phyloP scores from a whole-genome alignment of 495 filamentous ascomycete species.

The Venustampulla echinocandica region DNA sequence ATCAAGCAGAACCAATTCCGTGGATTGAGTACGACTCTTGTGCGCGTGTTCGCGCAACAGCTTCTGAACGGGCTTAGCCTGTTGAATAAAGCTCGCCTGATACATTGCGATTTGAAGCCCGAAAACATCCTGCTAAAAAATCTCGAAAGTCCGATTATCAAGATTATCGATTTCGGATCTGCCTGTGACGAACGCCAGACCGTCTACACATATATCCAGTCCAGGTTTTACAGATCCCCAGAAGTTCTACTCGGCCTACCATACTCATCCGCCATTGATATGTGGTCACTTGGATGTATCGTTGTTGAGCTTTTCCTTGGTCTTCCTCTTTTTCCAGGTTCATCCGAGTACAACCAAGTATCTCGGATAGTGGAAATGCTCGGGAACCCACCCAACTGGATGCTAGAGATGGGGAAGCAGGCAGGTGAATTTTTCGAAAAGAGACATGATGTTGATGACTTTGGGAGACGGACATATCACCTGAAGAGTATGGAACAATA shows the following conservation, averaged over 20 bases:
- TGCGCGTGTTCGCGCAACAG: constrained; percentile 97
- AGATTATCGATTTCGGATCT: constrained; percentile 99
- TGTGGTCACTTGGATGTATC: constrained; percentile 99
- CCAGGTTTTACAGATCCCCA: constrained; percentile 93
- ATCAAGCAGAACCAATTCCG: constrained; percentile 99
- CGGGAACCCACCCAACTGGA: constrained; percentile 93
- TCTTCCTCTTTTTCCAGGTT: constrained; percentile 90
- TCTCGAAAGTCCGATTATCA: constrained; percentile 98
- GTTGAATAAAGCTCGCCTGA: constrained; percentile 91
- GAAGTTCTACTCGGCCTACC: constrained; percentile 91
- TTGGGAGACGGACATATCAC: constrained; percentile 78
- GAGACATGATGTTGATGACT: constrained; percentile 64
- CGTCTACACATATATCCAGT: constrained; percentile 99
- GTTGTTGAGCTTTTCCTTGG: constrained; percentile 97
- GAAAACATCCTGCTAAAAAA: constrained; percentile 99
- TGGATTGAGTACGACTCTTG: constrained; percentile 92
- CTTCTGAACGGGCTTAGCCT: constrained; percentile 85
- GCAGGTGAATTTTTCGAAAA: constrained; percentile 97
- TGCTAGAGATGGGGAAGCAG: constrained; percentile 99
- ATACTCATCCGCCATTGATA: constrained; percentile 97
- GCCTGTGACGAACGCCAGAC: constrained; percentile 98
- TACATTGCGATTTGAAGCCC: constrained; percentile 97
- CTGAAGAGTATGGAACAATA: constrained; percentile 98
- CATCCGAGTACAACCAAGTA: constrained; percentile 98
- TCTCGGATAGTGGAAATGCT: constrained; percentile 98